Conservation (phyloP, 2,329 filamentous ascomycete genomes). For the Diaporthe amygdali region DNA sequence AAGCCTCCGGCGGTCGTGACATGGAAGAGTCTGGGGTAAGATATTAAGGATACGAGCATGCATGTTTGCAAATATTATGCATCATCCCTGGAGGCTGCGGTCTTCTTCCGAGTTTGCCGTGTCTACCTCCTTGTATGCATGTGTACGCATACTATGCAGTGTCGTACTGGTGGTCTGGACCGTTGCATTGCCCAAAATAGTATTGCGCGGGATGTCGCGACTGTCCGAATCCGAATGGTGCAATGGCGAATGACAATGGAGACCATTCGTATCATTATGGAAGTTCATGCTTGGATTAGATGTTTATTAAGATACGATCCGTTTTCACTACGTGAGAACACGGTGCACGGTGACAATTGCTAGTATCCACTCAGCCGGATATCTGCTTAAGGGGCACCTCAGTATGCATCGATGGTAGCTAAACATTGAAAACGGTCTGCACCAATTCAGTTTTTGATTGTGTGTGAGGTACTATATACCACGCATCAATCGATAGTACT, state of each 20-base stretch:
- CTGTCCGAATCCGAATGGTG: background rate
- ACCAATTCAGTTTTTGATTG: too few species aligned
- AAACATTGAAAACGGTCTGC: too few species aligned
- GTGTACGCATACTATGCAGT: background rate
- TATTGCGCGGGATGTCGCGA: background rate
- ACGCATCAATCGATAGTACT: too few species aligned
- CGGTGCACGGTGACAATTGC: background rate
- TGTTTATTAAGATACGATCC: background rate
- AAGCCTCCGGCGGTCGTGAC: background rate
- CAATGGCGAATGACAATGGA: background rate
- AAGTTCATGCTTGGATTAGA: background rate
- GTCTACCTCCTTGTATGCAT: background rate
- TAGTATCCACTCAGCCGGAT: background rate
- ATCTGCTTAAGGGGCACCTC: too few species aligned
- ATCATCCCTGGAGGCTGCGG: background rate
- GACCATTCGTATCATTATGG: background rate
- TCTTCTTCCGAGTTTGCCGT: background rate
- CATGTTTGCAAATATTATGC: background rate
- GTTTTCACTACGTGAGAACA: background rate
- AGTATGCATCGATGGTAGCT: background rate
- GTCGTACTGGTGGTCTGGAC: background rate
- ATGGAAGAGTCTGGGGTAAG: slow-evolving; percentile 8
- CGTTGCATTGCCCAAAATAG: background rate
- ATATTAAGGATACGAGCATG: background rate
- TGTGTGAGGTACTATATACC: too few species aligned